Conservation (phyloP, 345 rosid species). For the Fremontodendron californicum region DNA sequence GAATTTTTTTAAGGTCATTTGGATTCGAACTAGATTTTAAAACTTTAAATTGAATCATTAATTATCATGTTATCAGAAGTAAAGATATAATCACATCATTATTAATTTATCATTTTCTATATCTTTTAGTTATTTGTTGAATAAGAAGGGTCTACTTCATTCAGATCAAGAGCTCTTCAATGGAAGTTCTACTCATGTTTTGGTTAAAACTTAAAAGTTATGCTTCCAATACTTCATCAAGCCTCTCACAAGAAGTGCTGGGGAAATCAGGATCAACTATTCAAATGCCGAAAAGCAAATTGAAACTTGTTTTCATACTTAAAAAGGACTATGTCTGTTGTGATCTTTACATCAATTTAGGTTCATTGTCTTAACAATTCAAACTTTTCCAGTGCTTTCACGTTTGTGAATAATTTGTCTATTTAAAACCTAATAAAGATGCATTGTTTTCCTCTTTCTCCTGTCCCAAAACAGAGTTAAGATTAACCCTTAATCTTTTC, state of each 20-base stretch:
- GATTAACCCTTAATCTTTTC: no score
- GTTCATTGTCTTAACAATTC: background rate
- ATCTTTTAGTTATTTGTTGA: no score
- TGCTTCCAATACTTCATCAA: constrained; percentile 19
- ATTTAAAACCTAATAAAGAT: background rate
- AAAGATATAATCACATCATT: no score
- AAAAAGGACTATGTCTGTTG: background rate
- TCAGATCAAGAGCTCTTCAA: constrained; percentile 41
- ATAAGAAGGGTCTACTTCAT: constrained; percentile 36
- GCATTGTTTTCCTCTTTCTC: background rate
- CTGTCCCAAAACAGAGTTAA: no score
- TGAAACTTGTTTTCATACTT: background rate
- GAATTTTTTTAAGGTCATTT: no score
- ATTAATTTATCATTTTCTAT: no score
- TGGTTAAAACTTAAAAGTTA: constrained; percentile 29
- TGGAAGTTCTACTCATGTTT: constrained; percentile 21
- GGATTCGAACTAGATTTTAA: no score
- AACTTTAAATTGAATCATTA: no score
- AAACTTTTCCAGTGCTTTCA: background rate
- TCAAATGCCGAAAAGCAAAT: constrained; percentile 35
- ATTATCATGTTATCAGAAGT: no score
- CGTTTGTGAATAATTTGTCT: background rate
- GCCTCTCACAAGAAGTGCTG: constrained; percentile 34
- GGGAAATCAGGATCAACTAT: constrained; percentile 35
- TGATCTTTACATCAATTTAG: background rate